phyloP scores from a whole-genome alignment of 768 basidiomycete genomes.

The Termitomyces sp. region DNA sequence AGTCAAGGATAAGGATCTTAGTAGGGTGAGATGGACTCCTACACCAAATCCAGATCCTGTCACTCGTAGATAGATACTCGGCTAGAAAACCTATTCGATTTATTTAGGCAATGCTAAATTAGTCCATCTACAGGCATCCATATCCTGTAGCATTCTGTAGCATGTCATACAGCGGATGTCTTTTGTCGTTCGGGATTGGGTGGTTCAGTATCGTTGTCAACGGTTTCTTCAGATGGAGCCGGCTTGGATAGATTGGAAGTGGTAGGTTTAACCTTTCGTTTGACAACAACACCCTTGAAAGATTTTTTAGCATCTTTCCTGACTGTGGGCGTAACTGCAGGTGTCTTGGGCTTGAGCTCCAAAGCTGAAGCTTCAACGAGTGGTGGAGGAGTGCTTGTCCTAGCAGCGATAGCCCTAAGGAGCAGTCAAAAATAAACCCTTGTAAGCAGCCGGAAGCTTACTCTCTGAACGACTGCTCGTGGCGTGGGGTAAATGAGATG shows the following conservation, averaged over 20 bases:
- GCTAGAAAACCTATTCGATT: neutral
- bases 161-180: conserved; percentile 26
- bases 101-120: neutral
- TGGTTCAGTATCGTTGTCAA: conserved; percentile 2
- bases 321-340: conserved; percentile 19
- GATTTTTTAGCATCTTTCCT: conserved; percentile 64
- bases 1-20: conserved; percentile 55
- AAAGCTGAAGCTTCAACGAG: conserved; percentile 27
- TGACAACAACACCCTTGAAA: conserved; percentile 76
- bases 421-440: neutral
- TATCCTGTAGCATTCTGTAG: conserved; percentile 2
- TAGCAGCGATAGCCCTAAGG: conserved; percentile 61
- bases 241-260: conserved; percentile 13
- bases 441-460: conserved; percentile 24
- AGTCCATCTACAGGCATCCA: neutral
- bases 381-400: conserved; percentile 46
- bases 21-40: conserved; percentile 73
- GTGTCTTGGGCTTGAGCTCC: conserved; percentile 24
- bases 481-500: neutral
- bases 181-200: conserved; percentile 58
- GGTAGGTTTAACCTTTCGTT: conserved; percentile 57
- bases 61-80: conserved; percentile 5
- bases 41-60: conserved; percentile 50
- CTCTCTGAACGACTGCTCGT: conserved; percentile 52
- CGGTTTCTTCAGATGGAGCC: conserved; percentile 5